phyloP scores from a whole-genome alignment of 2,329 filamentous ascomycete genomes.

The Phaeosphaeriaceae sp. region DNA sequence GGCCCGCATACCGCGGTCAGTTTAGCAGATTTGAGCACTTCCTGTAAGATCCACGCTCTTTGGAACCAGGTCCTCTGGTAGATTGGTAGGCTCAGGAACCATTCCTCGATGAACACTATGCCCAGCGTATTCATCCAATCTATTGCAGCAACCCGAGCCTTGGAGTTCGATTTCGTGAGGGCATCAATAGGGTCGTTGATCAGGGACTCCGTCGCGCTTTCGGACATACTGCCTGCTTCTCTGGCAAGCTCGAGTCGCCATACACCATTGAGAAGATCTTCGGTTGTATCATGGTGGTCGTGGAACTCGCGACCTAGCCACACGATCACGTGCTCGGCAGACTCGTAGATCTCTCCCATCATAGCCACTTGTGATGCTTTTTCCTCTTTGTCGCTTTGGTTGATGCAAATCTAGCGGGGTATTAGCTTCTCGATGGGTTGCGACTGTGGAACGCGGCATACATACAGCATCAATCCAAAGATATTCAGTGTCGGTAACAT shows the following conservation, averaged over 20 bases:
- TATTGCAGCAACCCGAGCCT: background rate
- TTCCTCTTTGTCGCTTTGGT: slow-evolving; percentile 11
- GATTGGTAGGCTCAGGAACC: background rate
- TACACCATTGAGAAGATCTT: background rate
- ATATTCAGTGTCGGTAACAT: background rate
- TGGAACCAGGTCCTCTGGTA: background rate
- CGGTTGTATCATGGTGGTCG: background rate
- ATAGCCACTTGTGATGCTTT: slow-evolving; percentile 8
- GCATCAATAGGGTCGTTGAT: background rate
- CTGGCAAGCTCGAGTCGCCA: background rate
- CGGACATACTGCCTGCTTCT: background rate
- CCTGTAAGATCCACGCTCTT: background rate
- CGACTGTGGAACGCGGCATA: background rate
- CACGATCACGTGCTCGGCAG: slow-evolving; percentile 6
- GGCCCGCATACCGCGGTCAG: background rate
- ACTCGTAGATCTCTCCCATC: slow-evolving; percentile 10
- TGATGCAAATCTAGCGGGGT: slow-evolving; percentile 7
- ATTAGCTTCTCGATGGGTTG: background rate
- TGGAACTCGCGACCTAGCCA: slow-evolving; percentile 9
- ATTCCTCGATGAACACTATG: background rate
- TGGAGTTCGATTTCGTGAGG: background rate
- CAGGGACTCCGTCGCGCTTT: background rate
- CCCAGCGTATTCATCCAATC: background rate
- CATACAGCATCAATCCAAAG: background rate
- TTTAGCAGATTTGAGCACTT: background rate